phyloP scores from a whole-genome alignment of 202 grass and related monocot species.

The Setaria italica region DNA sequence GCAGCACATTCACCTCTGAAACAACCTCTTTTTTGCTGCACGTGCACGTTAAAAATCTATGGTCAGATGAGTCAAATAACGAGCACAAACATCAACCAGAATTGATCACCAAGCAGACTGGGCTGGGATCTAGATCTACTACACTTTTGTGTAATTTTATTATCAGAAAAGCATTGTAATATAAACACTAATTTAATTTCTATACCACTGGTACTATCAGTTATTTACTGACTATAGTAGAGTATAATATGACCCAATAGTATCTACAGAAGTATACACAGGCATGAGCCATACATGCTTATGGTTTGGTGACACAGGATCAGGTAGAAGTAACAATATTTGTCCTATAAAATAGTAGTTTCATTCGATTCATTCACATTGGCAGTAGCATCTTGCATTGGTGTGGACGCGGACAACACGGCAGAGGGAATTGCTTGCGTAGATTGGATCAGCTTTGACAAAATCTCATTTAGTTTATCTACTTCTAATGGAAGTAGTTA shows the following conservation, averaged over 20 bases:
- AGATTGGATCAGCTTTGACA: conserved; percentile 33
- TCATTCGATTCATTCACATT: neutral
- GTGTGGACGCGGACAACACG: conserved; percentile 1
- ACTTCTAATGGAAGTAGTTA: conserved; percentile 38
- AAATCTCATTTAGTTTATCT: conserved; percentile 8
- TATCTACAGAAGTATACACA: neutral
- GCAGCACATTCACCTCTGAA: conserved; percentile 36
- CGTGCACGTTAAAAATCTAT: conserved; percentile 34
- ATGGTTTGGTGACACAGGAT: neutral
- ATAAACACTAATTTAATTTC: neutral
- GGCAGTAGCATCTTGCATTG: neutral
- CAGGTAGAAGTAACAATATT: neutral
- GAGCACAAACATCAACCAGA: neutral
- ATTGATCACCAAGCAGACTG: neutral
- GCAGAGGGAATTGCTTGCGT: neutral
- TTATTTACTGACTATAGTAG: too few species aligned
- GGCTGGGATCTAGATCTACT: neutral
- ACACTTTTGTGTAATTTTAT: neutral
- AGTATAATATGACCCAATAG: too few species aligned
- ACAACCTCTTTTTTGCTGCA: conserved; percentile 2
- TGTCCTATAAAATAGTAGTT: neutral
- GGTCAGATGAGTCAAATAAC: neutral
- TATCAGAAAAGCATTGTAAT: neutral
- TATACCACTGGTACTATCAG: too few species aligned
- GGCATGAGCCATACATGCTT: neutral